phyloP scores from a whole-genome alignment of 148 eudicot genomes.

The Tetragonia tetragonoides region DNA sequence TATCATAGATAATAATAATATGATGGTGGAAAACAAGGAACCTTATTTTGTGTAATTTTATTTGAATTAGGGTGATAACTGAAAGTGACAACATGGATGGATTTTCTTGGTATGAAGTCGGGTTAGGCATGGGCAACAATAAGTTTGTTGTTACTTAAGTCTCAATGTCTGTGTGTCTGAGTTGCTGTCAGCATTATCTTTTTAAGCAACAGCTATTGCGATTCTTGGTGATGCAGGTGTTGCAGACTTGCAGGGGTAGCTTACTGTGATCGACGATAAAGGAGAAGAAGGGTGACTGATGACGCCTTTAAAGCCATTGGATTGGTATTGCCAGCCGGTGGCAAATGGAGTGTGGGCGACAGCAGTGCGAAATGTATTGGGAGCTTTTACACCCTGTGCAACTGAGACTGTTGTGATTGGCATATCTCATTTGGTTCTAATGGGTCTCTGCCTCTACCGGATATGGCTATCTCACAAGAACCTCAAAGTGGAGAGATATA shows the following conservation, averaged over 20 bases:
- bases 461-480: conserved; percentile 69
- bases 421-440: conserved; percentile 61
- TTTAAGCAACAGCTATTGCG: neutral
- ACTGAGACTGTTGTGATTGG: conserved; percentile 62
- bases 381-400: conserved; percentile 89
- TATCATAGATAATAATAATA: too few relatives aligned
- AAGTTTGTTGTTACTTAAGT: too few relatives aligned
- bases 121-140: too few relatives aligned
- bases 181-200: too few relatives aligned
- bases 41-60: too few relatives aligned
- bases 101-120: too few relatives aligned
- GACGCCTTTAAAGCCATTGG: conserved; percentile 80
- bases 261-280: neutral
- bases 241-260: neutral
- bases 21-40: too few relatives aligned
- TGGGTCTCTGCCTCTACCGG: conserved; percentile 71
- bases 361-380: conserved; percentile 73
- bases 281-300: neutral
- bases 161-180: too few relatives aligned
- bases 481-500: conserved; percentile 49
- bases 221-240: neutral
- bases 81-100: too few relatives aligned
- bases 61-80: too few relatives aligned
- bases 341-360: conserved; percentile 82
- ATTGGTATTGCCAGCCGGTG: conserved; percentile 87